Conservation (phyloP, 257 asterid species). For the Agastache rugosa region DNA sequence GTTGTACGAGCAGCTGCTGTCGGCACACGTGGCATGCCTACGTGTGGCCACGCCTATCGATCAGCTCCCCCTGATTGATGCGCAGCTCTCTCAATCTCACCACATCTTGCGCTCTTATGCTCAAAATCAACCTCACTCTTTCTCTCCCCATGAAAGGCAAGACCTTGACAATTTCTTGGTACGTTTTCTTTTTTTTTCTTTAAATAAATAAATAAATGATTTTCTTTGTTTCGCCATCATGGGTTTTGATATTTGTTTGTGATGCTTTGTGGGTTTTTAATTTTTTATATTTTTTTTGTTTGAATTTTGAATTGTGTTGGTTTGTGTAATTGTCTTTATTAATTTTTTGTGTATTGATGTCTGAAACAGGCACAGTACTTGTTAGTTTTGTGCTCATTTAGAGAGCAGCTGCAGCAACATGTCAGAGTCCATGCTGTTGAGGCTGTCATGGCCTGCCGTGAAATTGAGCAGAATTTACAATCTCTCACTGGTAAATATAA, state of each 20-base stretch:
- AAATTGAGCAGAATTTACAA: slow-evolving; percentile 85
- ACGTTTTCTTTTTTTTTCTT: slow-evolving; percentile 30
- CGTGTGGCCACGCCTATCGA: slow-evolving; percentile 99
- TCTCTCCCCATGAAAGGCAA: slow-evolving; percentile 69
- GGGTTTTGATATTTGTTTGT: not conserved
- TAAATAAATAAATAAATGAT: no score
- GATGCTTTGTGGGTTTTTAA: not conserved
- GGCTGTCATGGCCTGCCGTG: slow-evolving; percentile 99
- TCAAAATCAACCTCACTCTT: slow-evolving; percentile 46
- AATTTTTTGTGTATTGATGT: not conserved
- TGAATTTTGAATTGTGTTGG: not conserved
- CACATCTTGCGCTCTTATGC: slow-evolving; percentile 73
- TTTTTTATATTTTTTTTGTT: not conserved
- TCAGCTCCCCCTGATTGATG: slow-evolving; percentile 86
- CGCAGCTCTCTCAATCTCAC: slow-evolving; percentile 84
- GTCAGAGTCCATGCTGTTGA: slow-evolving; percentile 98
- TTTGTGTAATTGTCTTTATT: no score
- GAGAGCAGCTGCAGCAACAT: slow-evolving; percentile 97
- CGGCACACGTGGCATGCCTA: slow-evolving; percentile 95
- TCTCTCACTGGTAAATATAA: slow-evolving; percentile 76
- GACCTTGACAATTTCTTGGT: slow-evolving; percentile 94
- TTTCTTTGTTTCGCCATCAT: not conserved
- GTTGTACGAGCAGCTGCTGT: slow-evolving; percentile 78
- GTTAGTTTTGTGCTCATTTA: slow-evolving; percentile 86
- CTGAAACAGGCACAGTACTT: slow-evolving; percentile 76